Base-by-base conservation (phyloP, 2,329 filamentous ascomycete genomes). In the Xylariaceae sp. region DNA sequence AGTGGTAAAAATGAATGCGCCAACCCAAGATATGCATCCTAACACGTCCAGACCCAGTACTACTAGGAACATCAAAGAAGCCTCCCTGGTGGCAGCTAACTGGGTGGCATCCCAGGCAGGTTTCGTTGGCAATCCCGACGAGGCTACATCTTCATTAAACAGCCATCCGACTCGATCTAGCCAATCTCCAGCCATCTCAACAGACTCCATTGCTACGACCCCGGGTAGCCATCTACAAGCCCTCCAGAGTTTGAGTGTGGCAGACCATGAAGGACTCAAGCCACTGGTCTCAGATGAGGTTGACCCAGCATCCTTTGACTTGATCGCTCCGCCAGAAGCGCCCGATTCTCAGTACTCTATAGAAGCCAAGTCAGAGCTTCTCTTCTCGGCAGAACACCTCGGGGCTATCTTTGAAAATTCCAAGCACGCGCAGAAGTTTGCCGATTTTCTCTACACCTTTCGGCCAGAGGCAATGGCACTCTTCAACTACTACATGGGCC, bases 401-500 rank as follows among this genome's bases (percentile, higher is more conserved):
- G 72, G 80, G 48, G 76, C 80, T 34, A 88, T 91, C 35, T 88
- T 90, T 64, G 75, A 79, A 2, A 83, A 89, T 58, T 82, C 86
- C 0, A 74, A 80, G 5, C 79, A 87, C 18, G 76, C 90, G 1
- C 77, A 85, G 55, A 81, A 79, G 50, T 92, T 92, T 70, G 88
- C 84, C 1, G 79, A 82, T 2, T 92, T 89, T 66, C 75, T 92
- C 2, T 81, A 82, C 59, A 72, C 76, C 3, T 76, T 81, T 50
- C 78, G 86, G 50, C 83, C 86, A 4, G 74, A 80, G 17, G 89
- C 88, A 0, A 76, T 89, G 1, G 82, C 87, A 0, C 74, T 88
- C 6, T 73, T 92, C 11, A 82, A 86, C 30, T 89, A 90, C 74
- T 90, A 90, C 64, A 77, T 91, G 1, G 86, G 90, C 65, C 82